Percentiles rank a stretch among this genome's conserved stretches.
Conservation (phyloP, 2,329 filamentous ascomycete genomes). For the Alternaria hordeiaustralica region DNA sequence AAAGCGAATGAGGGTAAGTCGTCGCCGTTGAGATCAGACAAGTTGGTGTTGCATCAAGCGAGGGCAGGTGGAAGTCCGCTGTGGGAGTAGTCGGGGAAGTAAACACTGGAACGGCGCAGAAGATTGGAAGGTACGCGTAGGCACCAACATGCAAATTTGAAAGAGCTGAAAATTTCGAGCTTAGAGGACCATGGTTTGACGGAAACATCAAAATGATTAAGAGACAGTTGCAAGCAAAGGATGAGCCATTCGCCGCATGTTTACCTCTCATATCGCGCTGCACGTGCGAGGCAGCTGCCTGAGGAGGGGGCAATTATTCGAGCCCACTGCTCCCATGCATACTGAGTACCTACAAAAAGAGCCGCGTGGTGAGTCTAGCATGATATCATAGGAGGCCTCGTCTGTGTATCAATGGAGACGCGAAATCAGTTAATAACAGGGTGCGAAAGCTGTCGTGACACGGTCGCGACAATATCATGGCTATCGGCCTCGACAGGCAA, state of each 20-base stretch:
- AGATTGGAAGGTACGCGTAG: neutral
- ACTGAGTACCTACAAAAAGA: neutral
- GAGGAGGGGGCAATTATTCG: neutral
- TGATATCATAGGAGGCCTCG: neutral
- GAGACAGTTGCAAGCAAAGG: neutral
- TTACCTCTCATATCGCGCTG: neutral
- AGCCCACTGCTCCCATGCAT: neutral
- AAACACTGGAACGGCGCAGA: neutral
- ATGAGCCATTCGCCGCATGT: neutral
- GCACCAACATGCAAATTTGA: neutral
- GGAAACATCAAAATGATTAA: neutral
- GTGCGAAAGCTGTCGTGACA: neutral
- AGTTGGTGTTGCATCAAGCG: neutral
- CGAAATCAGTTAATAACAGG: rapidly evolving
- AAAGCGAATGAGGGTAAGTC: no score
- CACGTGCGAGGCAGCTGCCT: neutral
- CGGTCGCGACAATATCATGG: no score
- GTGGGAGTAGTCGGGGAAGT: neutral
- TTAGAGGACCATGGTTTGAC: neutral
- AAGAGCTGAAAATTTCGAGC: neutral
- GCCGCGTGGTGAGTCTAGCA: neutral
- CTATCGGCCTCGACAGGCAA: no score
- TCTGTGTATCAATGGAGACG: neutral
- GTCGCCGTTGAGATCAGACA: neutral
- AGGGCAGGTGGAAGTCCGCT: no score